Percentiles rank a stretch among this genome's conserved stretches.
Conservation (phyloP, 106 monocot genomes). For the Dioscorea alata region DNA sequence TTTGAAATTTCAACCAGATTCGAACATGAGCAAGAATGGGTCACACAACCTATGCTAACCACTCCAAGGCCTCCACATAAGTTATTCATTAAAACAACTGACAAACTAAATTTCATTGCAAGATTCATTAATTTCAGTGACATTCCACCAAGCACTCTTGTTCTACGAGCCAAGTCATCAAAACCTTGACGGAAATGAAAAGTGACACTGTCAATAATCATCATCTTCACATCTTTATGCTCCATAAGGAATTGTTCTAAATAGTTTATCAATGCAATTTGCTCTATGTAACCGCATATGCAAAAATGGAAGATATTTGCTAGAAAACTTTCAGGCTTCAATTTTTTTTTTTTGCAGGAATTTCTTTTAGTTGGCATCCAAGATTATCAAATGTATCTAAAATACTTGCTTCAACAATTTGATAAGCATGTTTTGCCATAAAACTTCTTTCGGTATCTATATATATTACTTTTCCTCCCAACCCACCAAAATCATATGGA, state of each 20-base stretch:
- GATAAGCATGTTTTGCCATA: slow-evolving; percentile 92
- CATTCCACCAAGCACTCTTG: slow-evolving; percentile 65
- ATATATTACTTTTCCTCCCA: slow-evolving; percentile 89
- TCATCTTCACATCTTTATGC: slow-evolving; percentile 75
- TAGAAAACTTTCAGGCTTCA: slow-evolving; percentile 62
- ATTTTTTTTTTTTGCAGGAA: slow-evolving; percentile 27
- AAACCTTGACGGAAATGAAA: slow-evolving; percentile 99
- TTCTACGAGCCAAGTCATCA: slow-evolving; percentile 82
- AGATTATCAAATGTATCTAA: slow-evolving; percentile 36
- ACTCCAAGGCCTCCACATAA: no score
- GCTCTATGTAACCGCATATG: slow-evolving; percentile 94
- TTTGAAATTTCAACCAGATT: no score
- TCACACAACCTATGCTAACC: no score
- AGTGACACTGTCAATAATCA: slow-evolving; percentile 88
- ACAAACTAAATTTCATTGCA: slow-evolving; percentile 65
- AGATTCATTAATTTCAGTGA: slow-evolving; percentile 87
- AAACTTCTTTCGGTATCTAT: slow-evolving; percentile 99
- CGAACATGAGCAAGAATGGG: no score
- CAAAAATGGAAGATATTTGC: slow-evolving; percentile 89
- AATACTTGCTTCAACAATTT: slow-evolving; percentile 92
- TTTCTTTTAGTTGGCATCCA: slow-evolving; percentile 22
- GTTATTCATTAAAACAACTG: no score
- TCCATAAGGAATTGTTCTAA: slow-evolving; percentile 69
- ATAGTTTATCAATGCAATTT: slow-evolving; percentile 86
- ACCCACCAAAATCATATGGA: slow-evolving; percentile 70